These are phyloP conservation scores for Zizania latifolia DNA, from an alignment of 176 grass and related monocot genomes.

Conservation along the genomic window DNA sequence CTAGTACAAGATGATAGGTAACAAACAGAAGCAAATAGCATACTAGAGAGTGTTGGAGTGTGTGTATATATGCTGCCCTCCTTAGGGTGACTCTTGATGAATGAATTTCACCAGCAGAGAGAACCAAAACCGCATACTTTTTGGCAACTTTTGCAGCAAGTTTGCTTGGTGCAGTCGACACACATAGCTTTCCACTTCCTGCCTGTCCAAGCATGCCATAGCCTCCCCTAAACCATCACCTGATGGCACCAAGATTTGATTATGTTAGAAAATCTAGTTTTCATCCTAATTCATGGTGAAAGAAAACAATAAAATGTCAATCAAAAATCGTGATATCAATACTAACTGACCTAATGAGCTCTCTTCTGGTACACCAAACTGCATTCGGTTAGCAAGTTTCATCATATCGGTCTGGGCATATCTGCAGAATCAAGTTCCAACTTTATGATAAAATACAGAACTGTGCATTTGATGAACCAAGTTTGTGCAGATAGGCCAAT, in stretches of 20 bases:
- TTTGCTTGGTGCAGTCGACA: conserved; percentile 60
- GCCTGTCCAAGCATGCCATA: conserved; percentile 90
- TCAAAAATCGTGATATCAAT: background rate
- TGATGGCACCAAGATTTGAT: conserved; percentile 20
- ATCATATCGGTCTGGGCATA: conserved; percentile 85
- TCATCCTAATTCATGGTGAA: background rate
- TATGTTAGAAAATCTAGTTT: conserved; percentile 1
- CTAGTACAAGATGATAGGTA: background rate
- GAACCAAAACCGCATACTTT: conserved; percentile 37
- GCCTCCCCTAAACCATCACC: conserved; percentile 78
- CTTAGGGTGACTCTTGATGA: too few relatives aligned
- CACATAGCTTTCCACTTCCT: conserved; percentile 75
- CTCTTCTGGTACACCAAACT: conserved; percentile 77
- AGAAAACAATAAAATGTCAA: background rate
- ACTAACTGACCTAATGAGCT: conserved; percentile 65
- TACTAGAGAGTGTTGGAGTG: too few relatives aligned
- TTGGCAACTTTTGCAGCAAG: conserved; percentile 58
- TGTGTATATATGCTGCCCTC: too few relatives aligned
- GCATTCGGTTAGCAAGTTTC: conserved; percentile 84
- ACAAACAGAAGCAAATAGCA: background rate
- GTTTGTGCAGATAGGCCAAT: background rate
- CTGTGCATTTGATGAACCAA: conserved; percentile 4
- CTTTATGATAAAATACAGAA: background rate
- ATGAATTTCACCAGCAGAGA: too few relatives aligned
- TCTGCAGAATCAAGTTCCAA: conserved; percentile 30